Evolutionary conservation across 495 filamentous ascomycete genomes (phyloP), one percentile per base, ranked within the genome.

Genomic region (Penicillium pancosmium): DNA sequence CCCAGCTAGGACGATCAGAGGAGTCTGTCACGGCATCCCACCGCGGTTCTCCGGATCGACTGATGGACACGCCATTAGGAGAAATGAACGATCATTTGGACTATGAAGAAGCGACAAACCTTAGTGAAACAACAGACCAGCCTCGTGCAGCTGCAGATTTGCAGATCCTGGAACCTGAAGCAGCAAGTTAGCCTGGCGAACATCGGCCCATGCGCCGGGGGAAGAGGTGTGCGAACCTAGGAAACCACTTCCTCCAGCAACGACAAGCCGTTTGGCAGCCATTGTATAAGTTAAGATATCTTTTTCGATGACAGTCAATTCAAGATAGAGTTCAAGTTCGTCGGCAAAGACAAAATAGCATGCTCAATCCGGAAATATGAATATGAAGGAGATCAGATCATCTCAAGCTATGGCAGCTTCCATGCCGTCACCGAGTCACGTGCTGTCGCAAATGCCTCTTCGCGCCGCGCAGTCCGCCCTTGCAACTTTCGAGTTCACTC

Each of bases 171-270:
- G 90, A 92, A 13, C 92, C 92, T 80, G 54, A 31, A 56, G 52
- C 8, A 25, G 13, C 23, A 52, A 36, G 54, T 66, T 43, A 68
- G 61, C 54, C 48, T 41, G 19, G 23, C 33, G 40, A 41, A 18
- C 10, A 44, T 49, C 46, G 31, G 36, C 44, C 31, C 23, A 34
- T 16, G 47, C 4, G 43, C 1, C 1, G n/a, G 40, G 18, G 4
- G 10, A 38, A 31, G 13, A 13, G n/a, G 23, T 23, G 23, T 16
- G 74, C 72, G 34, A 64, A 86, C 88, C 88, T 43, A 98, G 74
- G 70, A 98, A 98, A n/a, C 94, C 94, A 68, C 87, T 97, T 53
- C 94, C 94, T 53, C 94, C 94, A 50, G 89, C 93, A 50, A 98
- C 92, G 40, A 98, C 85, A 13, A 98, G 74, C 67, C 82, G 84